Evolutionary conservation across 2,329 filamentous ascomycete genomes (phyloP), one percentile per base, ranked within the genome.

Genomic region (Albophoma yamanashiensis): DNA sequence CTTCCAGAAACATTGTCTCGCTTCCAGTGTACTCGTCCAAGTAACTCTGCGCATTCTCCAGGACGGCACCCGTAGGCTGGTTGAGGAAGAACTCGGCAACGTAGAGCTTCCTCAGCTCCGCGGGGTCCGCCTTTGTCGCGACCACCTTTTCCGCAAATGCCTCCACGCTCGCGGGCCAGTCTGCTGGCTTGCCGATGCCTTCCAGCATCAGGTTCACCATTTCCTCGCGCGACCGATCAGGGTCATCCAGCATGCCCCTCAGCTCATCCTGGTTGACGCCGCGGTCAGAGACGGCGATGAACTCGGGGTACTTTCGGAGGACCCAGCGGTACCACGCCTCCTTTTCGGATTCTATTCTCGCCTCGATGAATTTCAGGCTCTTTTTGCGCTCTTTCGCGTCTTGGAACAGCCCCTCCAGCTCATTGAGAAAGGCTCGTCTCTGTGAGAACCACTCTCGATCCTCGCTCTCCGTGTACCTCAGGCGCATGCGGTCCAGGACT

Each of bases 391-490:
- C 70, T 64, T 75, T 77, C 58, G 78, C 79, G 57, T 79, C 77
- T 6, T 78, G 69, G 62, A 85, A 78, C 55, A 82, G 66, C 55
- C 69, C 68, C 62, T 80, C 78, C 14, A 85, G 73, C 59, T 80
- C 79, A 58, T 75, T 72, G 27, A 83, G 70, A 61, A 85, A 83
- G 9, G 72, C 71, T 38, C 72, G 73, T 39, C 80, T 73, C 55
- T 76, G 74, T 2, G 77, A 73, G 67, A 84, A 83, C 82, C 82
- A 85, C 66, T 82, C 79, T 25, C 65, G 68, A 22, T 70, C 71
- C 50, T 67, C 61, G 34, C 68, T 69, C n/a, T 72, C 71, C 56
- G 66, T 68, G 58, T 74, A 77, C 15, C 74, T 66, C 47, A 64
- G 63, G 25, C 73, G 70, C 67, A 84, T 73, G 40, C 74, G 73